Evolutionary conservation across 2,329 filamentous ascomycete genomes (phyloP), one percentile per base, ranked within the genome.

Genomic region (Calonectria crousiana): DNA sequence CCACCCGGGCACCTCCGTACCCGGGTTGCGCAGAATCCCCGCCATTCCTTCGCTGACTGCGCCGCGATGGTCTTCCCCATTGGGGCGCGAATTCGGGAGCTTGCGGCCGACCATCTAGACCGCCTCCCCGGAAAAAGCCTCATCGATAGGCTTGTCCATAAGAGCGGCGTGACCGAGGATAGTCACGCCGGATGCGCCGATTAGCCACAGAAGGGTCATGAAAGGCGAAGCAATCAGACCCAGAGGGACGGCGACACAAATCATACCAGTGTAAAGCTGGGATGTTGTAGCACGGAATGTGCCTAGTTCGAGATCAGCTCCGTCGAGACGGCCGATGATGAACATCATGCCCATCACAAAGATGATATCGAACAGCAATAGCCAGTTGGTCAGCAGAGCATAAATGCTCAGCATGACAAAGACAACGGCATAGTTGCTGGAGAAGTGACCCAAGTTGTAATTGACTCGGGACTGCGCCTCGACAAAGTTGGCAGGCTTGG

Each of bases 51-150:
- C 91, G 92, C 90, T 91, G 90, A 87, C 90, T 92, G 91, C 93
- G 94, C 94, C 95, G 94, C 91, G 95, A 94, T 97, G 95, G 95
- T 98, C 96, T 98, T 98, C 96, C 96, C 96, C 95, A 96, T 92
- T 90, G 93, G 95, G 96, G 95, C 95, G 94, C 93, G 90, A 87
- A 88, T 92, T 93, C 90, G 91, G 96, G 96, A 98, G 96, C 94
- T 97, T 94, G 97, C 97, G 96, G 96, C 95, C 96, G 97, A 98
- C 96, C 96, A 97, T 91, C 93, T 98, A 99, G 94, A 99, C 97
- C 96, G 97, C 96, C 96, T 99, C 97, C 96, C 97, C 97, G 91
- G 96, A 98, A 98, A 99, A 99, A 98, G 96, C 96, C 96, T 97
- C 96, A 93, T 98, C 97, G 90, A 98, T 98, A 74, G 96, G 96